Conservation (phyloP, 805 yeast genomes). For the Yarrowia alimentaria region DNA sequence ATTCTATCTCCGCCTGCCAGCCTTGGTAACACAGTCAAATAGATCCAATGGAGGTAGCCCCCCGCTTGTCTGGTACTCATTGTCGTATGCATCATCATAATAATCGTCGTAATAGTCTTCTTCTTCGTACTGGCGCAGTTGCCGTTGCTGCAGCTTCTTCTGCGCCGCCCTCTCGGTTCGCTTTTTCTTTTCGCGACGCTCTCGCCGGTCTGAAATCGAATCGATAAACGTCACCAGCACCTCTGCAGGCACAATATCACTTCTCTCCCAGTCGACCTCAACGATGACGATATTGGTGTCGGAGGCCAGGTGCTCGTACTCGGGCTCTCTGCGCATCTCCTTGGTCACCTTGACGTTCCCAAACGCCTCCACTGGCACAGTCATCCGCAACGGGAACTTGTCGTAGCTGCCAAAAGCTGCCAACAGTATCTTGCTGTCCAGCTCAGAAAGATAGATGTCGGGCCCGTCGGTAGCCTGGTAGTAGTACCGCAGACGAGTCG, state of each 20-base stretch:
- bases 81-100: conserved; percentile 1
- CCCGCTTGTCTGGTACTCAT: conserved; percentile 1
- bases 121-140: background rate
- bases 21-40: conserved; percentile 7
- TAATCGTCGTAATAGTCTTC: conserved; percentile 7
- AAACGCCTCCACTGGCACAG: conserved; percentile 1
- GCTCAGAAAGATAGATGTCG: conserved; percentile 2
- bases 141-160: background rate
- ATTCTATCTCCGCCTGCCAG: background rate
- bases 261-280: conserved; percentile 19
- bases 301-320: conserved; percentile 5
- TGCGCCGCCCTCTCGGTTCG: conserved; percentile 8
- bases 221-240: background rate
- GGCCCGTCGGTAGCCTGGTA: background rate
- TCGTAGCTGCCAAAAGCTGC: conserved; percentile 4
- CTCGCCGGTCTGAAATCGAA: conserved; percentile 7
- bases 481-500: background rate
- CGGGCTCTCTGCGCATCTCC: conserved; percentile 7
- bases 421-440: conserved; percentile 5
- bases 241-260: background rate
- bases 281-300: background rate
- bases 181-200: background rate
- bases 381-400: background rate
- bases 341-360: background rate
- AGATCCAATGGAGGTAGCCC: conserved; percentile 11